Base-by-base conservation (phyloP, 441 rosid genomes). In the Croton setiger region DNA sequence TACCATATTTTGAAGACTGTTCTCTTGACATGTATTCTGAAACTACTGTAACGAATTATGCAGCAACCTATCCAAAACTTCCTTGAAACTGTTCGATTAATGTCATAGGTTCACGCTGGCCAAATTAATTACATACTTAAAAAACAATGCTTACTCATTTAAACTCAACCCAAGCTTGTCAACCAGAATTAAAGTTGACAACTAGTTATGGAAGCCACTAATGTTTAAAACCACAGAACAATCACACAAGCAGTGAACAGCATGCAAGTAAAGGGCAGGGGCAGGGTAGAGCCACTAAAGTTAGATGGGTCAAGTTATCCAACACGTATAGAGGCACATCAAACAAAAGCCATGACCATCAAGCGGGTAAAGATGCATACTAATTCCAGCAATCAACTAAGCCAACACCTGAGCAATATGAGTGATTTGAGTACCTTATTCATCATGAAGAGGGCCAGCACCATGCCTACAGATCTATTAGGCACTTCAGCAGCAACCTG, bases 401-500 rank as follows among this genome's bases (percentile, higher is more conserved):
- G 31, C 27, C 8, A 52, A 27, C 56, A 52, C 31, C 55, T 9
- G 7, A 52, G 31, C 11, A n/a, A 52, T 3, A 52, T 45, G 14
- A 21, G 31, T 27, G 31, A 27, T 27, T 27, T 15, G 23, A 70
- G 69, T 81, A 93, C 99, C 96, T 83, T 87, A 73, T 93, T 93
- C 87, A 91, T 86, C 75, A 59, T 68, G 77, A 80, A 91, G 66
- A 96, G 93, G 31, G 97, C 89, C 77, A 86, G 91, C 79, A 86
- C 98, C 96, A 90, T 96, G 65, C 90, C 98, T 27, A 69, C 72
- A 48, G 99, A 81, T 75, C 99, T 83, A 70, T 85, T 83, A 66
- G 81, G 86, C 72, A 90, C 81, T 66, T 78, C 80, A 73, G 84
- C 78, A 74, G 96, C 90, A 76, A 93, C 86, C 99, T 96, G 73